Base-by-base conservation (phyloP, 306 rosid species). In the Dalbergia cochinchinensis region DNA sequence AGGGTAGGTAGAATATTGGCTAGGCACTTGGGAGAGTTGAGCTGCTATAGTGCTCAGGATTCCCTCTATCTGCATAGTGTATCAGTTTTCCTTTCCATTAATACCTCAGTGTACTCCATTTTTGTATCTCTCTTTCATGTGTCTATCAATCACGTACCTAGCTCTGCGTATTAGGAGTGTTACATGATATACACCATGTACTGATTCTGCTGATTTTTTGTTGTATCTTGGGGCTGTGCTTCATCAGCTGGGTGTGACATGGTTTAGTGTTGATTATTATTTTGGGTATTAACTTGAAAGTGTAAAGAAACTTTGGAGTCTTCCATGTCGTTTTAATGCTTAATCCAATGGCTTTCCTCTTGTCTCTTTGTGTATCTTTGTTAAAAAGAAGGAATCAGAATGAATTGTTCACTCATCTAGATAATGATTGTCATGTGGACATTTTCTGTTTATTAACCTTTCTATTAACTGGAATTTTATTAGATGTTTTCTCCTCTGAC, bases 401-500 rank as follows among this genome's bases (percentile, higher is more conserved):
- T 6, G 15, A 22, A 11, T 47, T 20, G 20, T 13, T 45, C 73
- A 70, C 61, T 50, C 55, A 20, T 50, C 57, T 50, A 59, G 8
- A 39, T 11, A 69, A 61, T 31, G 62, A 8, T 41, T 60, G 42
- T 31, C 61, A 54, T 44, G 20, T 53, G 50, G 34, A 8, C 50
- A 13, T 26, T 4, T 41, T 69, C 5, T 61, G 61, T 73, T 69
- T 14, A 19, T 58, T 65, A 14, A 31, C 35, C 8, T 47, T 74
- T 41, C 48, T 51, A 63, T 69, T 26, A 50, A 18, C 44, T 69
- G 14, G 34, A 58, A 69, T 63, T n/a, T 78, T 34, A 39, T 45
- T 55, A 39, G 18, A 15, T 39, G 37, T 26, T 48, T 72, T 64
- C 19, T 61, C 34, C 64, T 77, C 78, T 77, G 47, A 39, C 31